Percentiles rank a stretch among this genome's conserved stretches.
phyloP scores from a whole-genome alignment of 306 rosid genomes.

The Senna tora region DNA sequence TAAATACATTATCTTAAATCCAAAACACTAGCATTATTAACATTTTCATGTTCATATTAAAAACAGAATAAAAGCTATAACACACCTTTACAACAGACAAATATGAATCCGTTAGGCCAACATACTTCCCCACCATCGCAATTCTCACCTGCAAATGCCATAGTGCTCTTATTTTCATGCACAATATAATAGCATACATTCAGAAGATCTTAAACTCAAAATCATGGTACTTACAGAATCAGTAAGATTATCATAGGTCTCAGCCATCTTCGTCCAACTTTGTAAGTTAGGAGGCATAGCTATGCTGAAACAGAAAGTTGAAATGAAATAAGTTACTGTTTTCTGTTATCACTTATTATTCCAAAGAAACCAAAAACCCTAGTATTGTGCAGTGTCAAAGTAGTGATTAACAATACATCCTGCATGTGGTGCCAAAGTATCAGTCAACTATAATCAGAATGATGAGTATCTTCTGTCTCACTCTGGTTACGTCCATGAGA shows the following conservation, averaged over 20 bases:
- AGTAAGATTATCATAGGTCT: conserved; percentile 78
- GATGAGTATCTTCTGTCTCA: conserved; percentile 14
- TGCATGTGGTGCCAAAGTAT: conserved; percentile 24
- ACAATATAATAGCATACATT: conserved; percentile 27
- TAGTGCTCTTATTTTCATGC: conserved; percentile 23
- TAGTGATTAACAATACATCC: conserved; percentile 13
- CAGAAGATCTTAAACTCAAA: conserved; percentile 18
- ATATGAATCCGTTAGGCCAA: conserved; percentile 95
- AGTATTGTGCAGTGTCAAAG: not conserved
- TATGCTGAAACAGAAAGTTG: conserved; percentile 55
- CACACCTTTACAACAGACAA: conserved; percentile 93
- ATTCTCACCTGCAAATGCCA: conserved; percentile 75
- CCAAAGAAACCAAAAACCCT: conserved; percentile 24
- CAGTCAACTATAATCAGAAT: conserved; percentile 31
- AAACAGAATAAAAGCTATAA: conserved; percentile 33
- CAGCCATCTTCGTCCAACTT: conserved; percentile 94
- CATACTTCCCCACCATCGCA: conserved; percentile 98
- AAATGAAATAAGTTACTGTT: conserved; percentile 25
- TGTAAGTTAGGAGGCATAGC: conserved; percentile 76
- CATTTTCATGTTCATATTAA: conserved; percentile 16
- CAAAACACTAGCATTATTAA: not conserved
- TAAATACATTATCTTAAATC: conserved; percentile 6
- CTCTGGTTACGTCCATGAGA: conserved; percentile 9
- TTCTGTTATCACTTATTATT: conserved; percentile 12
- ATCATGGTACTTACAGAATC: conserved; percentile 69